Evolutionary conservation across 1,139 yeast species (phyloP).

Genomic region (Debaryomycetaceae sp.): DNA sequence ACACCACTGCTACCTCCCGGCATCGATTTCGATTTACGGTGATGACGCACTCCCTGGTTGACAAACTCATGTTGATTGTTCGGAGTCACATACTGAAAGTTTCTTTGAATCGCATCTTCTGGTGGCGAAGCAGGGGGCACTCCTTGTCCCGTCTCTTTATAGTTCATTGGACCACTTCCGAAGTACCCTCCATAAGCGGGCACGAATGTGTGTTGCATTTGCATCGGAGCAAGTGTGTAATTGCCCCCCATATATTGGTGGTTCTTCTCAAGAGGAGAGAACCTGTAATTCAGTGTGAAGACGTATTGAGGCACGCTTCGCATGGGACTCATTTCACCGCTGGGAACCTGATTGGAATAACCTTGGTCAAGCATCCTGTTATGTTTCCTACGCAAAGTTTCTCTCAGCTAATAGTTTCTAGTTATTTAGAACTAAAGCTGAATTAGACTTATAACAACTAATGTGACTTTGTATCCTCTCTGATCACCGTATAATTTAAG

Average conservation of each 20-base stretch:
- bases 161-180: background rate
- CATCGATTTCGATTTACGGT: slow-evolving; percentile 8
- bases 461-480: background rate
- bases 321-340: background rate
- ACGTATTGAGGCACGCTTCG: background rate
- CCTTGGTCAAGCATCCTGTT: background rate
- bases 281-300: background rate
- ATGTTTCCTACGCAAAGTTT: background rate
- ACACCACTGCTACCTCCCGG: slow-evolving; percentile 3
- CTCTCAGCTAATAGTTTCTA: background rate
- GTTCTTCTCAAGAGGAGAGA: background rate
- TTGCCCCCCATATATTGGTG: background rate
- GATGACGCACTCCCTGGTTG: slow-evolving; percentile 1
- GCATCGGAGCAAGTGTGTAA: background rate
- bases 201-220: background rate
- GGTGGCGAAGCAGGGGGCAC: background rate
- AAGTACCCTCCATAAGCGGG: background rate
- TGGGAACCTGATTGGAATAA: background rate
- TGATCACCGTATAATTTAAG: background rate
- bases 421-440: background rate
- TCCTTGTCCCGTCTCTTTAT: background rate
- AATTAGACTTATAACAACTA: background rate
- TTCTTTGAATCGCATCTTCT: background rate
- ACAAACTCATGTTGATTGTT: background rate
- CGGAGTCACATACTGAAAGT: background rate